Conservation (phyloP, 192 early-diverging fungal genomes). For the Chytriomyces confervae region DNA sequence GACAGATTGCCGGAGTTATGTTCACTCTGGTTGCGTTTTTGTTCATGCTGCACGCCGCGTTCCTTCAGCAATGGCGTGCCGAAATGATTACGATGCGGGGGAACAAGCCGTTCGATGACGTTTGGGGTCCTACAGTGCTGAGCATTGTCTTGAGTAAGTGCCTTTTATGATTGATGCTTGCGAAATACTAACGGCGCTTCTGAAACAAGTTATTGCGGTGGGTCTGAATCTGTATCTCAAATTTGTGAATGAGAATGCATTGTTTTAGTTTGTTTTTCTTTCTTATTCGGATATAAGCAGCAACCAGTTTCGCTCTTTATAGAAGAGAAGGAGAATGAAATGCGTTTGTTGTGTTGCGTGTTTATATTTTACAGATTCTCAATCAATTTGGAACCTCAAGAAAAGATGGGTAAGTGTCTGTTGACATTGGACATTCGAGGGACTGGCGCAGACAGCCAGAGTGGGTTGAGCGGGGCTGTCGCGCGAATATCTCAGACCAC, state of each 20-base stretch:
- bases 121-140: conserved; percentile 73
- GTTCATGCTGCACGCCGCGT: conserved; percentile 61
- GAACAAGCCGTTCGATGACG: conserved; percentile 69
- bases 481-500: too few relatives aligned
- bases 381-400: too few relatives aligned
- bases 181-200: too few relatives aligned
- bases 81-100: conserved; percentile 68
- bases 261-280: background rate
- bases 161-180: background rate
- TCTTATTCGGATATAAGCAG: background rate
- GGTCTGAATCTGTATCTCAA: conserved; percentile 51
- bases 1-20: conserved; percentile 72
- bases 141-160: conserved; percentile 61
- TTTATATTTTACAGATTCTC: too few relatives aligned
- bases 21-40: conserved; percentile 74
- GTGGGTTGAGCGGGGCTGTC: too few relatives aligned
- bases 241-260: conserved; percentile 29
- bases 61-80: conserved; percentile 72
- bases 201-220: conserved; percentile 34
- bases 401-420: too few relatives aligned
- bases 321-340: too few relatives aligned
- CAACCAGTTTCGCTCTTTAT: background rate
- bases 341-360: too few relatives aligned
- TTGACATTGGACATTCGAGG: too few relatives aligned
- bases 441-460: too few relatives aligned